phyloP scores from a whole-genome alignment of 2,329 filamentous ascomycete genomes.

The Monilinia aucupariae region DNA sequence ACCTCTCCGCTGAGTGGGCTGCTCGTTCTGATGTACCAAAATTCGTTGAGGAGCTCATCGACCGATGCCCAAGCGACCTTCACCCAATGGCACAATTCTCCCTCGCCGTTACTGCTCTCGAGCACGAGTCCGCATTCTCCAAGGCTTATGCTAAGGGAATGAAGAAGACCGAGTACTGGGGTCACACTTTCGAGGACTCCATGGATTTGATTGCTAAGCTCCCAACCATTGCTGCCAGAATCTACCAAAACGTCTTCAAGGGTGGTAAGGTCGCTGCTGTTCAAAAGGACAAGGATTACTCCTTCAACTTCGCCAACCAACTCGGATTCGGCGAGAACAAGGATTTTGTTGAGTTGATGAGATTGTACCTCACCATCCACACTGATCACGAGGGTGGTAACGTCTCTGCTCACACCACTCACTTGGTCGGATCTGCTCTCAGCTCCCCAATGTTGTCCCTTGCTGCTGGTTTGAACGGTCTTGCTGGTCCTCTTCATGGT shows the following conservation, averaged over 20 bases:
- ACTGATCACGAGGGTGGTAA: conserved; percentile 99
- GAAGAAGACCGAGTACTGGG: conserved; percentile 99
- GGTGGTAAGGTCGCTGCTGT: conserved; percentile 94
- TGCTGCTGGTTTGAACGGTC: conserved; percentile 93
- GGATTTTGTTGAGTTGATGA: conserved; percentile 97
- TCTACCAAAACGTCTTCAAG: conserved; percentile 99
- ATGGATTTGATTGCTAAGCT: conserved; percentile 99
- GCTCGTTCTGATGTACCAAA: conserved; percentile 95
- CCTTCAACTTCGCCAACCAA: conserved; percentile 99
- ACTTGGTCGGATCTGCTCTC: conserved; percentile 92
- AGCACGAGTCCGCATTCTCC: conserved; percentile 95
- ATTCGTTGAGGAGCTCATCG: conserved; percentile 98
- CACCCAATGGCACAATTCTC: conserved; percentile 99
- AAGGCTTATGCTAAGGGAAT: conserved; percentile 99
- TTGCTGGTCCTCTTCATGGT: conserved; percentile 96
- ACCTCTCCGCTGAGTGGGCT: conserved; percentile 97
- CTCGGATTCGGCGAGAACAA: conserved; percentile 92
- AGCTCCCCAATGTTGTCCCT: conserved; percentile 97
- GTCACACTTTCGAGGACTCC: conserved; percentile 97
- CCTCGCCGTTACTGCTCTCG: conserved; percentile 91
- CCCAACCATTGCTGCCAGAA: conserved; percentile 92
- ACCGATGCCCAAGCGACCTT: conserved; percentile 97
- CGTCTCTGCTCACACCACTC: conserved; percentile 96
- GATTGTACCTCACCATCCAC: conserved; percentile 99
- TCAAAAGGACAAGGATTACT: conserved; percentile 99